These are phyloP conservation scores for Lachnellula cervina DNA, from an alignment of 2,329 filamentous ascomycete genomes.

Conservation along the genomic window DNA sequence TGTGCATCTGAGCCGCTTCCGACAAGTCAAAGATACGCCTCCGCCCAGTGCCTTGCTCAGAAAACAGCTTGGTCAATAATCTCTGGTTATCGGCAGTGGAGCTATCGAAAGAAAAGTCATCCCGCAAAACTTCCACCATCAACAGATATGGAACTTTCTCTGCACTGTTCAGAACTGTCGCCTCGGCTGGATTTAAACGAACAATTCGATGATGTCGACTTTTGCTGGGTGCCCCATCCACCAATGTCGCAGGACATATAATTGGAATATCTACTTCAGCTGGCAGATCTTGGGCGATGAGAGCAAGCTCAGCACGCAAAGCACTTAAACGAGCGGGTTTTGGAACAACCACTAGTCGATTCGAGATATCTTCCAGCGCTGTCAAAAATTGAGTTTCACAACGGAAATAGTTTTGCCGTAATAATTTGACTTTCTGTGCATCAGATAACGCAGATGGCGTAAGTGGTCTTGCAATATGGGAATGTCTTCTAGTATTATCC, in stretches of 20 bases:
- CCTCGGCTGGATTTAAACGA: slow-evolving; percentile 75
- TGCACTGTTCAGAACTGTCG: slow-evolving; percentile 79
- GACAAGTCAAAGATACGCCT: slow-evolving; percentile 64
- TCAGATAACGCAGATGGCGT: slow-evolving; percentile 58
- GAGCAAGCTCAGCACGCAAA: slow-evolving; percentile 71
- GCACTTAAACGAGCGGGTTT: slow-evolving; percentile 79
- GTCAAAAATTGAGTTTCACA: slow-evolving; percentile 76
- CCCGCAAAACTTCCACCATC: slow-evolving; percentile 76
- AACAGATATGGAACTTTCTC: slow-evolving; percentile 81
- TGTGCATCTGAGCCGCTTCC: slow-evolving; percentile 51
- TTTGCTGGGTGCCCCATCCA: slow-evolving; percentile 67
- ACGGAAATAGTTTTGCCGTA: slow-evolving; percentile 78
- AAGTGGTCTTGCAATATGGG: slow-evolving; percentile 54
- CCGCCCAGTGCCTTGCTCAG: slow-evolving; percentile 48
- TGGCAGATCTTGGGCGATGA: slow-evolving; percentile 76
- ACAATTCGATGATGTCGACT: slow-evolving; percentile 81
- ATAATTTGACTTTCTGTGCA: slow-evolving; percentile 63
- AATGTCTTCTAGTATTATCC: slow-evolving; percentile 53
- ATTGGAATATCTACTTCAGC: slow-evolving; percentile 80
- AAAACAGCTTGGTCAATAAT: slow-evolving; percentile 53
- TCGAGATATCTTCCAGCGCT: slow-evolving; percentile 78
- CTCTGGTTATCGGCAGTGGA: slow-evolving; percentile 67
- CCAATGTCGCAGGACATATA: slow-evolving; percentile 70
- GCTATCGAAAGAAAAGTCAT: slow-evolving; percentile 80
- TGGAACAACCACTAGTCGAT: slow-evolving; percentile 75